These are phyloP conservation scores for Exophiala sp. DNA, from an alignment of 2,329 filamentous ascomycete genomes.

Conservation along the genomic window DNA sequence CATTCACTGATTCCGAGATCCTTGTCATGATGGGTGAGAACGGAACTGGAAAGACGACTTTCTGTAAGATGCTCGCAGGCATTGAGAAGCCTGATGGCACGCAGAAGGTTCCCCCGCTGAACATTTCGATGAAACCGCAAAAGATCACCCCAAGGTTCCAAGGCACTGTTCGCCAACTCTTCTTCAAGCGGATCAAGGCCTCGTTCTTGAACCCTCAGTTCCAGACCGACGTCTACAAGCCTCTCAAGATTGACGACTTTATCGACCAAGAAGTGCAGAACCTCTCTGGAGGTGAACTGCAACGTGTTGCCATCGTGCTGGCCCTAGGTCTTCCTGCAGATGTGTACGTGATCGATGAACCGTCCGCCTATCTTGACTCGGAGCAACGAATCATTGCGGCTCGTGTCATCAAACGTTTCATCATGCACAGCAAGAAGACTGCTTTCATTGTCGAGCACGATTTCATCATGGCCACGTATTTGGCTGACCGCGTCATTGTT, in stretches of 20 bases:
- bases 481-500: slow-evolving; percentile 92
- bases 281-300: slow-evolving; percentile 96
- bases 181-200: slow-evolving; percentile 99
- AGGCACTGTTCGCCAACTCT: slow-evolving; percentile 91
- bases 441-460: slow-evolving; percentile 99
- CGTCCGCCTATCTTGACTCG: slow-evolving; percentile 93
- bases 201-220: slow-evolving; percentile 96
- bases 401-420: slow-evolving; percentile 98
- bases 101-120: slow-evolving; percentile 79
- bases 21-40: slow-evolving; percentile 99
- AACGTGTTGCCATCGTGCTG: slow-evolving; percentile 96
- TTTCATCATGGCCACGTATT: slow-evolving; percentile 89
- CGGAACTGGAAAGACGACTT: slow-evolving; percentile 98
- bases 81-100: slow-evolving; percentile 82
- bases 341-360: slow-evolving; percentile 98
- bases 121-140: slow-evolving; percentile 98
- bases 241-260: slow-evolving; percentile 97
- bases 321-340: slow-evolving; percentile 93
- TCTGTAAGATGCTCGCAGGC: slow-evolving; percentile 92
- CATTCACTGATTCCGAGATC: slow-evolving; percentile 97
- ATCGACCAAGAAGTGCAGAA: slow-evolving; percentile 99
- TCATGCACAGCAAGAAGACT: slow-evolving; percentile 99
- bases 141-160: slow-evolving; percentile 98
- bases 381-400: slow-evolving; percentile 98
- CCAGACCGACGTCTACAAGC: slow-evolving; percentile 99